Evolutionary conservation across 768 basidiomycete species (phyloP), one percentile per base, ranked within the genome.

Genomic region (Neoboletus subvelutipes): DNA sequence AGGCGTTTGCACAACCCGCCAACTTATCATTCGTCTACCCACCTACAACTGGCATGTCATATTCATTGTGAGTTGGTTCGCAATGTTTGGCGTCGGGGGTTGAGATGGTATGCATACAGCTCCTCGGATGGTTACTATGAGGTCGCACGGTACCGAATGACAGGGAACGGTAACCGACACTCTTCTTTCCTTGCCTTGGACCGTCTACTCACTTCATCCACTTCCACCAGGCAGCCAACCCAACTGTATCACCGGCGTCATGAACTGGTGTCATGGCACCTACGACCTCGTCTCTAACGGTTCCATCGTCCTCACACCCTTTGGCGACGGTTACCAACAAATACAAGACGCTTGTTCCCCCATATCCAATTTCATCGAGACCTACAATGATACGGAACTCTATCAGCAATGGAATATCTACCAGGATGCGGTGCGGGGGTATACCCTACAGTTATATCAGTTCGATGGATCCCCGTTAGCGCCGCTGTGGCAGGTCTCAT

Each of bases 271-370:
- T 60, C 97, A 98, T 70, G 97, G 97, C 13, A 86, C 71, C 29
- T 94, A 87, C 74, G 57, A 68, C 0, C 73, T 90, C 45, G 75
- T 83, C 57, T 22, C 76, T 51, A 95, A 98, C 67, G 94, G 94
- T 8, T 96, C 93, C 11, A 83, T 98, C 57, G 70, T 81, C 40
- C 75, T 93, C 66, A 74, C 68, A 3, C 91, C 94, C 2, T 81
- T 93, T 60, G 82, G 79, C 18, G 96, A 99, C 70, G 96, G 96
- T 17, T 91, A 84, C 74, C 93, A 97, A 71, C 95, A 96, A 78
- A 81, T 98, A 40, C 94, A 99, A 77, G 89, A 95, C 62, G 88
- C 94, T 0, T 99, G 96, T 67, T 89, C 88, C 1, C 90, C 94
- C 11, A 77, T 82, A 11, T 93, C 94, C 29, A 92, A 94, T 70